Base-by-base conservation (phyloP, 106 monocot genomes). In the Xerophyta viscosa region DNA sequence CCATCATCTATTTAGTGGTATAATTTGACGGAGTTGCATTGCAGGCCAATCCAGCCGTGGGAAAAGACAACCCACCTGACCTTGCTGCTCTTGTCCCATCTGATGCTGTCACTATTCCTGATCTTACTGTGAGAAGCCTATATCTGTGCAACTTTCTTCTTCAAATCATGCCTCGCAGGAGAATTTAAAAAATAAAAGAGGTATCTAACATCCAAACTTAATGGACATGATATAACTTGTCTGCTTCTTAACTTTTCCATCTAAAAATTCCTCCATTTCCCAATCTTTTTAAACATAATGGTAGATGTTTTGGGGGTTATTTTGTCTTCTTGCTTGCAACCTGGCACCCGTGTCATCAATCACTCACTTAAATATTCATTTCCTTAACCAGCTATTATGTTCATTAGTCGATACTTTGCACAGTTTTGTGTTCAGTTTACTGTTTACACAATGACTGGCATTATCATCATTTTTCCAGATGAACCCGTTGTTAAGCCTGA, bases 61-160 rank as follows among this genome's bases (percentile, higher is more conserved):
- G 94, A 24, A 94, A 94, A 75, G 94, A 94, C 50, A 74, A 68
- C 36, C 88, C 88, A 25, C 94, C 94, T 50, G 88, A 94, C 75
- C 88, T 94, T 41, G 81, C 84, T 52, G 53, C 50, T 62, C 56
- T 96, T 61, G 84, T 82, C 28, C 94, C 75, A 66, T 84, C 75
- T 30, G 88, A 49, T 44, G 26, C 21, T 31, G 67, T 67, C 7
- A 9, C 29, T 44, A 18, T 71, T 37, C 17, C 51, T 25, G 65
- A 57, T 42, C 24, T 65, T 71, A 37, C 8, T 26, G 74, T 14
- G 8, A 77, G 72, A n/a, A n/a, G 50, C 65, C 51, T 27, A 43
- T 58, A 22, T 12, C 64, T 53, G 42, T 47, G 66, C 46, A 61
- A 54, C 36, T 28, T 57, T 23, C 56, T 37, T 37, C 46, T 68